Evolutionary conservation across 345 rosid species (phyloP).

Genomic region (Schrenkiella parvula): DNA sequence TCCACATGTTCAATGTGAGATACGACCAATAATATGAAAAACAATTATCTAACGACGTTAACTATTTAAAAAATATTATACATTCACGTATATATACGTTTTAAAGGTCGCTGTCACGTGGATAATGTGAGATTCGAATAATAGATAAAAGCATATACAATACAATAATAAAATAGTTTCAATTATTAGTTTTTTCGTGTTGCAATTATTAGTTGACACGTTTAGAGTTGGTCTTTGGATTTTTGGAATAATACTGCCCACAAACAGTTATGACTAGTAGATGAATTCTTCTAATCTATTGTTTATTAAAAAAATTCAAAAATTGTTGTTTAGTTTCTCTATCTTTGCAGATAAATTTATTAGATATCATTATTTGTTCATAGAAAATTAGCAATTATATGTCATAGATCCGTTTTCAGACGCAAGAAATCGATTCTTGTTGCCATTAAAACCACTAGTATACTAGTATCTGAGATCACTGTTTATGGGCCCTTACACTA

Average conservation of each 20-base stretch:
- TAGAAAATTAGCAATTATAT: background rate
- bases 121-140: slow-evolving; percentile 2
- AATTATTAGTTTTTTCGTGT: background rate
- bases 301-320: background rate
- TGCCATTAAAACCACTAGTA: background rate
- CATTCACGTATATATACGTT: background rate
- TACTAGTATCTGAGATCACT: background rate
- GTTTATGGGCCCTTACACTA: background rate
- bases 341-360: background rate
- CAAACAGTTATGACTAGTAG: background rate
- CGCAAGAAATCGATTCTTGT: background rate
- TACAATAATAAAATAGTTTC: background rate
- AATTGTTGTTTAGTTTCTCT: background rate
- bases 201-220: background rate
- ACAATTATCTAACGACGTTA: background rate
- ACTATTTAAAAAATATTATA: background rate
- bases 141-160: background rate
- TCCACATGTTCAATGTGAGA: slow-evolving; percentile 25
- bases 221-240: slow-evolving; percentile 2
- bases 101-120: slow-evolving; percentile 16
- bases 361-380: background rate
- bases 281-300: background rate
- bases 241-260: slow-evolving; percentile 10
- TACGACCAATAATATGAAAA: slow-evolving; percentile 10
- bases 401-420: background rate